Evolutionary conservation across 306 rosid genomes (phyloP).

Genomic region (Cyamopsis tetragonoloba): DNA sequence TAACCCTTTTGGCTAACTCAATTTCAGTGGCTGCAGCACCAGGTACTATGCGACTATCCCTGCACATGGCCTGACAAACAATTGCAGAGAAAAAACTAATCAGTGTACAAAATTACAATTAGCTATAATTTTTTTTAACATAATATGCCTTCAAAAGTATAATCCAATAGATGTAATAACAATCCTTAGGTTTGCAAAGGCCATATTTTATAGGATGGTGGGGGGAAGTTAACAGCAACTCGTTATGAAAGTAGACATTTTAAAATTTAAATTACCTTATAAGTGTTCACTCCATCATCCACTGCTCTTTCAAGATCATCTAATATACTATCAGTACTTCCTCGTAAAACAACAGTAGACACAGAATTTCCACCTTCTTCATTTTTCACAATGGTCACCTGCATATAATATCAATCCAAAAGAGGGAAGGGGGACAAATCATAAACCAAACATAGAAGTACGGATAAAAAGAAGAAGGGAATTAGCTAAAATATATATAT

Average conservation of each 20-base stretch:
- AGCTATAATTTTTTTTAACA: background rate
- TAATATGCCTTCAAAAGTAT: background rate
- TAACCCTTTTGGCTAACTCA: conserved; percentile 80
- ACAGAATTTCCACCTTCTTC: conserved; percentile 91
- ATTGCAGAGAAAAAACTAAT: conserved; percentile 15
- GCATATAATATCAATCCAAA: conserved; percentile 13
- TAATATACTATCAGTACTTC: conserved; percentile 81
- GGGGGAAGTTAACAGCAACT: too few relatives aligned
- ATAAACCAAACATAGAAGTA: background rate
- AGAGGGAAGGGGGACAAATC: background rate
- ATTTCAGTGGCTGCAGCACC: conserved; percentile 97
- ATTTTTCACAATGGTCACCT: conserved; percentile 71
- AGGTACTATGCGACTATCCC: conserved; percentile 85
- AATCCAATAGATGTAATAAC: background rate
- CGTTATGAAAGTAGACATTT: too few relatives aligned
- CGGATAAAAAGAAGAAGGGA: background rate
- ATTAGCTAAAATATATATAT: background rate
- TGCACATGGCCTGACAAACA: conserved; percentile 77
- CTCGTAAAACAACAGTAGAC: conserved; percentile 69
- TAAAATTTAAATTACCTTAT: conserved; percentile 72
- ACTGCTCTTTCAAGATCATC: conserved; percentile 96
- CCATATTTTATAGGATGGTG: background rate
- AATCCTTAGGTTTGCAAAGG: background rate
- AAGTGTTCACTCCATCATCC: conserved; percentile 91
- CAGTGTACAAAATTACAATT: background rate